Percentiles rank a stretch among this genome's conserved stretches.
Conservation (phyloP, 106 monocot species). For the Phalaenopsis equestris region DNA sequence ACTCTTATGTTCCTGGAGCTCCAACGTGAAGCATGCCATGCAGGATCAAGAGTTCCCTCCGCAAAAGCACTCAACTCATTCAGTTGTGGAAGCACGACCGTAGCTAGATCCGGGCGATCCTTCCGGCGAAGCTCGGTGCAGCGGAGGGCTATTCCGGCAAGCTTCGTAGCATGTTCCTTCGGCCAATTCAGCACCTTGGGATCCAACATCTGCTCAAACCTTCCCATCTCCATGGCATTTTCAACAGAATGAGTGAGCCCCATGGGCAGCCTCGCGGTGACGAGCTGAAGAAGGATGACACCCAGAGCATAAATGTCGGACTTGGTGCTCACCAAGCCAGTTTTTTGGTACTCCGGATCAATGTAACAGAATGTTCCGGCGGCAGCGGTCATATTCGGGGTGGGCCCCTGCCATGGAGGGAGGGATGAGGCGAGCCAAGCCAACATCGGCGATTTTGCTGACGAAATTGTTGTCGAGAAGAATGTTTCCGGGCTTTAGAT, state of each 20-base stretch:
- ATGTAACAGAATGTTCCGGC: conserved; percentile 73
- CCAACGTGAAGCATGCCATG: conserved; percentile 2
- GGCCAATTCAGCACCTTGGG: conserved; percentile 40
- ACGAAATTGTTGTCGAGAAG: conserved; percentile 52
- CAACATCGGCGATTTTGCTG: conserved; percentile 61
- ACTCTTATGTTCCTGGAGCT: neutral
- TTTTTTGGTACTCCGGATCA: conserved; percentile 72
- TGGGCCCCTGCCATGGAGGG: conserved; percentile 12
- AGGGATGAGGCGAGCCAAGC: conserved; percentile 49
- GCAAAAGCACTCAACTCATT: conserved; percentile 24
- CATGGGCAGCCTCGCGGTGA: conserved; percentile 44
- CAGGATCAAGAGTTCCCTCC: neutral
- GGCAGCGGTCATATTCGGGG: conserved; percentile 45
- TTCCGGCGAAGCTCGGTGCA: conserved; percentile 48
- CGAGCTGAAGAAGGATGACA: conserved; percentile 49
- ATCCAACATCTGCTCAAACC: conserved; percentile 31
- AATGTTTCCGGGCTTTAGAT: conserved; percentile 64
- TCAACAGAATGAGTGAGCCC: conserved; percentile 37
- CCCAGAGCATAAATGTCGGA: conserved; percentile 63
- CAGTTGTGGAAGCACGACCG: conserved; percentile 37
- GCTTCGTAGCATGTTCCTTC: conserved; percentile 25
- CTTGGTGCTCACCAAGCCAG: conserved; percentile 47
- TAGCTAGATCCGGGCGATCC: conserved; percentile 46
- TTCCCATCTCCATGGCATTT: conserved; percentile 30
- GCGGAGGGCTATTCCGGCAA: conserved; percentile 35